Base-by-base conservation (phyloP, 2,329 filamentous ascomycete genomes). In the Chrysoporthe puriensis region DNA sequence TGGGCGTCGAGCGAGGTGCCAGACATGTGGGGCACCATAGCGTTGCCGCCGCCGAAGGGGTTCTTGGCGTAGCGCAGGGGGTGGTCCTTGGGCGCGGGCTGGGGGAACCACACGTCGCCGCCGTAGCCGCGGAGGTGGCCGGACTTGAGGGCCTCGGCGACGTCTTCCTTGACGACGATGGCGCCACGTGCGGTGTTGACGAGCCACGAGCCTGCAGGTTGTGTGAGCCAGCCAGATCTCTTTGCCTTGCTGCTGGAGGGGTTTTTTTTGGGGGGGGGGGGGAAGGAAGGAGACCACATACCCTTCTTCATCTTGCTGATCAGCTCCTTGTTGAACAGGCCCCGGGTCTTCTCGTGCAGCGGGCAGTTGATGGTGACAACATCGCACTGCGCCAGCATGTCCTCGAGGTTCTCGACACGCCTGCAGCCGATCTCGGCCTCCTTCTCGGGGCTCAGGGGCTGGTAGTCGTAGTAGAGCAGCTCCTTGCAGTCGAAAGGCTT, bases 401-500 rank as follows among this genome's bases (percentile, higher is more conserved):
- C 95, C 86, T 97, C 94, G 76, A 99, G 90, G 76, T 80, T 87
- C 61, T 95, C 91, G 69, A 98, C 94, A 71, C 96, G 90, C 76
- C 93, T 88, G 88, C 91, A 94, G 80, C 95, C 95, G 82, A 98
- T 98, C 86, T 97, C 95, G 82, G 91, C 89, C 89, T 98, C 94
- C 76, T 89, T 86, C 85, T 97, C 94, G 70, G 93, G 77, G 70
- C 83, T 86, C 72, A 99, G 87, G 63, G 95, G 94, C 88, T 99
- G 96, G 91, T 99, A 99, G 85, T 99, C 96, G 80, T 92, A 98
- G 92, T 99, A 99, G 72, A 98, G 89, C 62, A 99, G 89, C 87
- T 98, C 95, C 90, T 97, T 97, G 93, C 96, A 99, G 86, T 97
- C 95, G 79, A 99, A 99, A 73, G 94, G 85, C 90, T 96, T 97